phyloP scores from a whole-genome alignment of 1,284 basidiomycete species.

The Neotropicomus parvogracilis region DNA sequence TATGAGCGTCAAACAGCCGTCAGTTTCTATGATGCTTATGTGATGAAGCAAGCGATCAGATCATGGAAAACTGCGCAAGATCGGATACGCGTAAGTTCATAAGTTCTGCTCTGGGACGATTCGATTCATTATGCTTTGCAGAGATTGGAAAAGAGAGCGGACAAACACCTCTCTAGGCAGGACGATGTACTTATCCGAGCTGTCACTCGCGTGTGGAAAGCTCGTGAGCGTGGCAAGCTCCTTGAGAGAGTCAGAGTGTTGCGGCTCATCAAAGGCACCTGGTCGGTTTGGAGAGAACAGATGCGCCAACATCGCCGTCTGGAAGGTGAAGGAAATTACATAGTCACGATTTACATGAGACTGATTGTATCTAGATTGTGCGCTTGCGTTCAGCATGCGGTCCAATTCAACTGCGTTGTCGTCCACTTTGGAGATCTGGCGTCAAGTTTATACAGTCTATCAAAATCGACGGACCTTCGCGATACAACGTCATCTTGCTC shows the following conservation, averaged over 20 bases:
- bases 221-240: slow-evolving; percentile 61
- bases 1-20: slow-evolving; percentile 42
- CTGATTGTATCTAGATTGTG: slow-evolving; percentile 41
- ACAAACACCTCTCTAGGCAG: slow-evolving; percentile 56
- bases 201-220: slow-evolving; percentile 68
- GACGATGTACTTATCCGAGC: slow-evolving; percentile 63
- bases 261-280: slow-evolving; percentile 46
- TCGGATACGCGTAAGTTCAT: slow-evolving; percentile 47
- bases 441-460: slow-evolving; percentile 42
- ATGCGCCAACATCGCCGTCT: slow-evolving; percentile 40
- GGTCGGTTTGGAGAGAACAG: slow-evolving; percentile 52
- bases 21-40: slow-evolving; percentile 39
- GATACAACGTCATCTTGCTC: slow-evolving; percentile 45
- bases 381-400: slow-evolving; percentile 50
- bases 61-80: slow-evolving; percentile 55
- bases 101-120: slow-evolving; percentile 1
- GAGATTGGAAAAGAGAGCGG: slow-evolving; percentile 51
- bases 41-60: slow-evolving; percentile 45
- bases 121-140: slow-evolving; percentile 26
- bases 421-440: slow-evolving; percentile 50
- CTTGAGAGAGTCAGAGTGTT: slow-evolving; percentile 53
- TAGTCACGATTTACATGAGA: background rate
- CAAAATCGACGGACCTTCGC: slow-evolving; percentile 52
- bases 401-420: slow-evolving; percentile 41
- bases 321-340: slow-evolving; percentile 41